Conservation (phyloP, 768 basidiomycete species). For the Jaapia argillacea region DNA sequence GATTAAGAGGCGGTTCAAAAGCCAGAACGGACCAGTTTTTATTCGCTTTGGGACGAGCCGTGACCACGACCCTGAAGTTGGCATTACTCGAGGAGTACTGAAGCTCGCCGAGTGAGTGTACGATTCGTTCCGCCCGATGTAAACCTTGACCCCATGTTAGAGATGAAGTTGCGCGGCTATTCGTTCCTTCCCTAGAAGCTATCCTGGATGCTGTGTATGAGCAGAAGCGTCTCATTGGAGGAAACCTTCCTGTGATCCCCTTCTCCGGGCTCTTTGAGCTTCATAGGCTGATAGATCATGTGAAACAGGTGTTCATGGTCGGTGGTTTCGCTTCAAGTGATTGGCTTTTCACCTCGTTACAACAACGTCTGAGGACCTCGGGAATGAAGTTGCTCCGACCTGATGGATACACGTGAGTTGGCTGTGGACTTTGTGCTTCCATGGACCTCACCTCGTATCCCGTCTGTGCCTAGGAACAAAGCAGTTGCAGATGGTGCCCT, state of each 20-base stretch:
- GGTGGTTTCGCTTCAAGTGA: not conserved
- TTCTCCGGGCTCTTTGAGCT: not conserved
- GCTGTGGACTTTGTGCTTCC: not conserved
- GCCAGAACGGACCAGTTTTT: not conserved
- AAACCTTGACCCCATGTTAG: not conserved
- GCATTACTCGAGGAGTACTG: not conserved
- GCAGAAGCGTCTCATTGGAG: not conserved
- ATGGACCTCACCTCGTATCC: not conserved
- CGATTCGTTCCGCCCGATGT: not conserved
- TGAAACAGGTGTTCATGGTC: not conserved
- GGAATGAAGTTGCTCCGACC: not conserved
- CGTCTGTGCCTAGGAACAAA: not conserved
- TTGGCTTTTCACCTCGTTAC: not conserved
- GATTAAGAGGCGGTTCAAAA: not conserved
- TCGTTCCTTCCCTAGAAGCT: not conserved
- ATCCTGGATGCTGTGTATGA: not conserved
- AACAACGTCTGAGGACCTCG: not conserved
- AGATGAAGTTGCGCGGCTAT: not conserved
- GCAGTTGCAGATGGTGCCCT: not conserved
- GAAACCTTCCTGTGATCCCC: not conserved
- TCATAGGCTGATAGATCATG: not conserved
- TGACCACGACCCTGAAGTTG: not conserved
- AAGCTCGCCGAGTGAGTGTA: not conserved
- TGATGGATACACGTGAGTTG: slow-evolving; percentile 1
- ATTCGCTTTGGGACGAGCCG: not conserved